A percentile compares a stretch with the other conserved stretches of the same genome.
These are phyloP conservation scores for Scheffersomyces ergatensis DNA, from an alignment of 805 yeast genomes.

Conservation along the genomic window DNA sequence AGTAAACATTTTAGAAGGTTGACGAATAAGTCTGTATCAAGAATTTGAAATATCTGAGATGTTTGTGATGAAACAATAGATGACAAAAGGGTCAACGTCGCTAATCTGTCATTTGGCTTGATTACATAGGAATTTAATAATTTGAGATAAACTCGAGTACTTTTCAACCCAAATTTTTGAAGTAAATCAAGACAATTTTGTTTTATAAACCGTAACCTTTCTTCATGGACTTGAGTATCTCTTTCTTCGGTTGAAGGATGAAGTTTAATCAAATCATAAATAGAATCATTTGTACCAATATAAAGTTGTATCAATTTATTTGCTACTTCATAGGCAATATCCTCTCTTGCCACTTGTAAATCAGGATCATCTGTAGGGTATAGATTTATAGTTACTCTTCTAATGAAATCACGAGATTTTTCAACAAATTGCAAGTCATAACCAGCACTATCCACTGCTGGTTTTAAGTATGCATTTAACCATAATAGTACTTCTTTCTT, in stretches of 20 bases:
- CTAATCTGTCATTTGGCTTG: slow-evolving; percentile 32
- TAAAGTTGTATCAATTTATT: slow-evolving; percentile 22
- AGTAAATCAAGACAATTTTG: slow-evolving; percentile 42
- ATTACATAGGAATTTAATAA: slow-evolving; percentile 34
- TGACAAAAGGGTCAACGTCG: slow-evolving; percentile 36
- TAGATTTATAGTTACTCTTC: slow-evolving; percentile 13
- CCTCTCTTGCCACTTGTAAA: slow-evolving; percentile 15
- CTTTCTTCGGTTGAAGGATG: slow-evolving; percentile 12
- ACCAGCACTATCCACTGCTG: slow-evolving; percentile 62
- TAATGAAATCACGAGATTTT: slow-evolving; percentile 26
- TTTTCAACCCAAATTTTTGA: slow-evolving; percentile 38
- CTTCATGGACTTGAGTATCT: slow-evolving; percentile 39
- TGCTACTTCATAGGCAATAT: slow-evolving; percentile 19
- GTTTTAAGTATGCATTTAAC: slow-evolving; percentile 46
- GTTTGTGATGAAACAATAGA: slow-evolving; percentile 24
- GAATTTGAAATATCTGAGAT: slow-evolving; percentile 25
- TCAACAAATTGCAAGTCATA: slow-evolving; percentile 36
- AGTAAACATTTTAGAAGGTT: slow-evolving; percentile 36
- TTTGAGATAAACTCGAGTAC: slow-evolving; percentile 34
- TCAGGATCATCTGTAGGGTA: slow-evolving; percentile 17
- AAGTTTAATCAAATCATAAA: slow-evolving; percentile 15
- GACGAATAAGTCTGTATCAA: slow-evolving; percentile 32
- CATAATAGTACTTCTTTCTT: slow-evolving; percentile 40
- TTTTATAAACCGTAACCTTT: slow-evolving; percentile 47
- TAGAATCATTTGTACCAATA: slow-evolving; percentile 15